These are phyloP conservation scores for Aleurites moluccanus DNA, from an alignment of 441 rosid species.

Conservation along the genomic window DNA sequence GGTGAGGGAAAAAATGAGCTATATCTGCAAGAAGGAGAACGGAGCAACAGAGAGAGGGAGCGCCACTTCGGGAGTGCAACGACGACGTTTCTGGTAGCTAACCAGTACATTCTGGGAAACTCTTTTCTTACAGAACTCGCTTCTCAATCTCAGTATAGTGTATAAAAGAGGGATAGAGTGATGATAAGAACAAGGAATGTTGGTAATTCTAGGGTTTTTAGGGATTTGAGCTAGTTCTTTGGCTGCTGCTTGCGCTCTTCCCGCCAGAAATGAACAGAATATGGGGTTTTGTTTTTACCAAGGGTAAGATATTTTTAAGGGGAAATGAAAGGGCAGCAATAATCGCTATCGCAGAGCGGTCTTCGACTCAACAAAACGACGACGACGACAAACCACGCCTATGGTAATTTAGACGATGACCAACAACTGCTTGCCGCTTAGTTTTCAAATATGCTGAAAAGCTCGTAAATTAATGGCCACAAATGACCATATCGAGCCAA, in stretches of 20 bases:
- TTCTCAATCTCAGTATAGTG: neutral
- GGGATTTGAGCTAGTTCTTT: conserved; percentile 17
- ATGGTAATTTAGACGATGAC: too few relatives aligned
- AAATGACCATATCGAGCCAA: too few relatives aligned
- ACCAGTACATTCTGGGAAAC: conserved; percentile 52
- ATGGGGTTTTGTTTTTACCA: neutral
- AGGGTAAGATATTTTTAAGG: neutral
- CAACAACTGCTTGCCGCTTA: too few relatives aligned
- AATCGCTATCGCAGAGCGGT: too few relatives aligned
- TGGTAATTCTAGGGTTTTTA: conserved; percentile 24
- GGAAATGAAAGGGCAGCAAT: neutral
- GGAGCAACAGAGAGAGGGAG: conserved; percentile 50
- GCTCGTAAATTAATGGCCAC: too few relatives aligned
- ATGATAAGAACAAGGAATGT: neutral
- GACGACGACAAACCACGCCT: too few relatives aligned
- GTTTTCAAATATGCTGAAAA: too few relatives aligned
- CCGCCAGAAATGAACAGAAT: conserved; percentile 33
- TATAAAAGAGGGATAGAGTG: neutral
- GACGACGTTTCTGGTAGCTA: conserved; percentile 66
- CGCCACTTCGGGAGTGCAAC: conserved; percentile 64
- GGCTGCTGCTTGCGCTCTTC: conserved; percentile 20
- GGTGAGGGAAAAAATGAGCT: conserved; percentile 43
- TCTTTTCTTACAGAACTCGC: neutral
- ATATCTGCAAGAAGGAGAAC: conserved; percentile 42
- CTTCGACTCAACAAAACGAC: too few relatives aligned